Conservation (phyloP, 2,329 filamentous ascomycete genomes). For the Stagonosporopsis rhizophila region DNA sequence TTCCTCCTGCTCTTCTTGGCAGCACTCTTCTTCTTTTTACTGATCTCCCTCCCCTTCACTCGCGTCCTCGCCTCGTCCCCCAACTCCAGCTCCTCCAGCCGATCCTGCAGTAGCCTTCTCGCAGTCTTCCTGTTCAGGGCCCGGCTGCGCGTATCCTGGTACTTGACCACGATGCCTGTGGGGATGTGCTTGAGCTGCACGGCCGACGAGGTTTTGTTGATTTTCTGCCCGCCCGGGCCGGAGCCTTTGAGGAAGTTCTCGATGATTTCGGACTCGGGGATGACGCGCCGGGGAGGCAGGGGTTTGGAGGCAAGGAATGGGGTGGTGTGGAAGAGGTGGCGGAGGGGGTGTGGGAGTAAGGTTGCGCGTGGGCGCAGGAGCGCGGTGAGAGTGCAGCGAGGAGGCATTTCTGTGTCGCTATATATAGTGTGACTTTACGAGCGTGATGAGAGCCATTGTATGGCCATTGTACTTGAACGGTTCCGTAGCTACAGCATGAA, state of each 20-base stretch:
- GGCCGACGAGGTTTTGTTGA: conserved; percentile 97
- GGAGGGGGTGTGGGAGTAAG: conserved; percentile 26
- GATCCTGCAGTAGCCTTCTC: conserved; percentile 75
- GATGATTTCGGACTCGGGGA: conserved; percentile 79
- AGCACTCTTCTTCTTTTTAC: conserved; percentile 75
- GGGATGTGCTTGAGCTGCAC: conserved; percentile 91
- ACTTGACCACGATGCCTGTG: conserved; percentile 92
- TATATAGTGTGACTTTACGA: background rate
- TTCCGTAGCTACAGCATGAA: background rate
- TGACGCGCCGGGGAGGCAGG: conserved; percentile 73
- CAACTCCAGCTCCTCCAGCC: conserved; percentile 75
- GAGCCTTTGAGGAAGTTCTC: conserved; percentile 89
- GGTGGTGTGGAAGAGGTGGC: conserved; percentile 12
- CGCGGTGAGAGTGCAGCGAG: background rate
- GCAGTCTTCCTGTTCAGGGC: conserved; percentile 88
- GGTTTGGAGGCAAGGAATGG: conserved; percentile 27
- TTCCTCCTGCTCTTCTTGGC: conserved; percentile 85
- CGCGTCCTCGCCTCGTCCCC: conserved; percentile 72
- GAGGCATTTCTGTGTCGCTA: conserved; percentile 15
- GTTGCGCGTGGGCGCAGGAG: conserved; percentile 21
- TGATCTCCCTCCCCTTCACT: conserved; percentile 68
- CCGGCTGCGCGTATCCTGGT: conserved; percentile 86
- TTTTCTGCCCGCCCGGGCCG: conserved; percentile 95
- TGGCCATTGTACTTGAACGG: background rate
- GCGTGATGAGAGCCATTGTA: background rate